These are phyloP conservation scores for Trypanosoma lewisi DNA, from an alignment of 208 protist genomes.

Conservation along the genomic window DNA sequence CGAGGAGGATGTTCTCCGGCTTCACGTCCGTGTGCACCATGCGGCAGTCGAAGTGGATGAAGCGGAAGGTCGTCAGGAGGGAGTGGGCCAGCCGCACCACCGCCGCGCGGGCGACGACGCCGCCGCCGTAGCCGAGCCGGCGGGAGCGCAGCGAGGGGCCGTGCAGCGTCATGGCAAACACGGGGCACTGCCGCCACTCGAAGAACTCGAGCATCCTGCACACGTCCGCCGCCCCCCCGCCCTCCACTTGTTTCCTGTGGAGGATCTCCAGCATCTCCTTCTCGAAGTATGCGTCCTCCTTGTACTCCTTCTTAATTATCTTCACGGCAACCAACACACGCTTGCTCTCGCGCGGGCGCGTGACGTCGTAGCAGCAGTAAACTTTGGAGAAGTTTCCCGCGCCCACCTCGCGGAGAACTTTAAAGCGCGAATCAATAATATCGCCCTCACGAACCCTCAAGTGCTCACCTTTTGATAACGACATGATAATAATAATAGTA, in stretches of 20 bases:
- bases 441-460: constrained; percentile 49
- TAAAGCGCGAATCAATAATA: constrained; percentile 57
- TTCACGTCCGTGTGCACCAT: constrained; percentile 97
- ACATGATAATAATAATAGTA: constrained; percentile 11
- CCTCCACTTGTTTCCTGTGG: constrained; percentile 25
- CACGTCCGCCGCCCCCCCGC: constrained; percentile 37
- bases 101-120: constrained; percentile 51
- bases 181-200: constrained; percentile 60
- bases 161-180: constrained; percentile 83
- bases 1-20: constrained; percentile 96
- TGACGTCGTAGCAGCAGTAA: constrained; percentile 55
- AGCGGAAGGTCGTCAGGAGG: constrained; percentile 73
- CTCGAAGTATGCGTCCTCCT: constrained; percentile 74
- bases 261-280: constrained; percentile 70
- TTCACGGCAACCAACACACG: constrained; percentile 64
- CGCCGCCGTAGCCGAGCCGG: constrained; percentile 58
- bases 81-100: constrained; percentile 61
- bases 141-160: constrained; percentile 67
- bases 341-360: constrained; percentile 14
- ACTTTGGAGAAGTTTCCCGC: constrained; percentile 86
- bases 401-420: constrained; percentile 63
- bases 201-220: constrained; percentile 77
- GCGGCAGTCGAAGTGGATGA: constrained; percentile 74
- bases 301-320: constrained; percentile 82
- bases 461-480: constrained; percentile 52